Evolutionary conservation across 495 filamentous ascomycete genomes (phyloP), one percentile per base, ranked within the genome.

Genomic region (Aspergillus haitiensis): DNA sequence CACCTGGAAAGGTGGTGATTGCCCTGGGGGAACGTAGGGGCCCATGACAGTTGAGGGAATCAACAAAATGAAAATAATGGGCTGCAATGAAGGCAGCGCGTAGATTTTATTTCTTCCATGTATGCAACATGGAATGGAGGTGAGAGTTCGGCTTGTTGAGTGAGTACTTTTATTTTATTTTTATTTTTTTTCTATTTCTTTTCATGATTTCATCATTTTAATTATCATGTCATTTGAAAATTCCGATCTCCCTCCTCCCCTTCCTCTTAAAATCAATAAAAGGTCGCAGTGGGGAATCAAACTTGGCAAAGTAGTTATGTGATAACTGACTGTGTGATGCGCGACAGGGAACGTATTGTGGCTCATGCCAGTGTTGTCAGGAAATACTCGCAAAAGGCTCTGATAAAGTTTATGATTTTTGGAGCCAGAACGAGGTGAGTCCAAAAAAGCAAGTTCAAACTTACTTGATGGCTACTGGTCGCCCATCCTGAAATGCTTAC

Each of bases 1-100:
- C 21, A 75, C 72, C 64, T 75, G 68, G 44, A 76, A 76, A 35
- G 74, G 74, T 42, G 74, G 69, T 52, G 74, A 72, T 52, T 76
- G 70, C 55, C 74, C 74, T 21, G 72, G 67, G 11, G 69, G 70
- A 31, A 76, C 67, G 62, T 69, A 63, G 12, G 69, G 67, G 62
- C 67, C 69, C 67, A 69, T 72, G 60, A 39, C 64, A 64, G 54
- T 32, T 45, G 50, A 21, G 10, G 32, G 56, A n/a, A 10, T 39
- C 16, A 6, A 57, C 5, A n/a, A 48, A n/a, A 52, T 10, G 11
- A 15, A 47, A 37, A 34, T 32, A 53, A 39, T 27, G 32, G 32
- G 7, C 33, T 36, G 50, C 21, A 13, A 12, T 31, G 11, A 16
- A 6, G 50, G 6, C 12, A 31, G 21, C 36, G 34, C 52, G 27